Conservation (phyloP, 352 stramenopile genomes). For the Plasmopara halstedii region DNA sequence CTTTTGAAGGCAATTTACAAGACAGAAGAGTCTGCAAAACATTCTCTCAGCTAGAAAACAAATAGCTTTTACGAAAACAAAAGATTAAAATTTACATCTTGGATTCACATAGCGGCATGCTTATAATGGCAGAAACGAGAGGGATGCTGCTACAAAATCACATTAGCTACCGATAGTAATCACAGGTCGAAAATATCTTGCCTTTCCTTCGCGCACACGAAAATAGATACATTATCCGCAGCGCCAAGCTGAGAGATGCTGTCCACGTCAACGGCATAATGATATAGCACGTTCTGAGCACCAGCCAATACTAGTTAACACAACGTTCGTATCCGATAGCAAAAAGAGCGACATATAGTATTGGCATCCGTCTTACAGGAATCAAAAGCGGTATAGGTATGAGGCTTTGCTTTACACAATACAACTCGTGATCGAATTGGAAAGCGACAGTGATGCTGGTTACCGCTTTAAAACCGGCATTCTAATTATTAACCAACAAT, state of each 20-base stretch:
- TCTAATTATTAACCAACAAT: constrained; percentile 20
- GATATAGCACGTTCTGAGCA: constrained; percentile 61
- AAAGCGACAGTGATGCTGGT: constrained; percentile 61
- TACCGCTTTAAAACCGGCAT: constrained; percentile 56
- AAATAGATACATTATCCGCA: constrained; percentile 73
- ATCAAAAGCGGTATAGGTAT: constrained; percentile 60
- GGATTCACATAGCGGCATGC: constrained; percentile 73
- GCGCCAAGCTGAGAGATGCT: constrained; percentile 59
- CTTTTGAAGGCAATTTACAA: no score
- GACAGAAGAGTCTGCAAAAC: no score
- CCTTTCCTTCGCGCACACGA: constrained; percentile 80
- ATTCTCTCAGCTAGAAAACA: no score
- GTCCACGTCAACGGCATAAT: constrained; percentile 60
- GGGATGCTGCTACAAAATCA: constrained; percentile 48
- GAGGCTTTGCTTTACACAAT: constrained; percentile 58
- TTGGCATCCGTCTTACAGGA: constrained; percentile 32
- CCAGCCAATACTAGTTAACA: not conserved
- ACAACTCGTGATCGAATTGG: constrained; percentile 74
- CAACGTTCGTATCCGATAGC: constrained; percentile 2
- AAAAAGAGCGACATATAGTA: not conserved
- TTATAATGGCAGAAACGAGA: constrained; percentile 71
- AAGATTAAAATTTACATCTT: constrained; percentile 30
- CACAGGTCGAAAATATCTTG: constrained; percentile 7
- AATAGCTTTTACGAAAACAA: no score
- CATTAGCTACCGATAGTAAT: constrained; percentile 1